These are phyloP conservation scores for Amphirosellinia nigrospora DNA, from an alignment of 495 filamentous ascomycete genomes.

Conservation along the genomic window DNA sequence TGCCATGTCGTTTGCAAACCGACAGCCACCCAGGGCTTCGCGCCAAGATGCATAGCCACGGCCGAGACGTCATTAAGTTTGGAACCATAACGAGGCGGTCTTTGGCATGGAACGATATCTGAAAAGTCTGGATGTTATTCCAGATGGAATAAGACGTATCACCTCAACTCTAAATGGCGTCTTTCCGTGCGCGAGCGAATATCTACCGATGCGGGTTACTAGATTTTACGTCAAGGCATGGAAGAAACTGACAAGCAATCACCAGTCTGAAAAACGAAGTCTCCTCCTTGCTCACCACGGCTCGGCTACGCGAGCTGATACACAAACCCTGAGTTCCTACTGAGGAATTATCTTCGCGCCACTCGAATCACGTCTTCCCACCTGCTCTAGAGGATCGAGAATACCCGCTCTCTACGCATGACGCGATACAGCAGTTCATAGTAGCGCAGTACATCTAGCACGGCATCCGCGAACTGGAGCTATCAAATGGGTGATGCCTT, in stretches of 20 bases:
- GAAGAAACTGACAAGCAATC: neutral
- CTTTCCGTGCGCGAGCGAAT: neutral
- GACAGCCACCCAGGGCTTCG: slow-evolving; percentile 53
- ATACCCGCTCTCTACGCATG: neutral
- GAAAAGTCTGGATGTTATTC: neutral
- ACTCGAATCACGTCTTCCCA: neutral
- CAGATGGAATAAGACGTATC: neutral
- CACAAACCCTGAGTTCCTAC: neutral
- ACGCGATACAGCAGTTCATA: neutral
- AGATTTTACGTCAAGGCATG: neutral
- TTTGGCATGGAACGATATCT: neutral
- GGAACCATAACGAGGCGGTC: neutral
- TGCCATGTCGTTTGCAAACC: slow-evolving; percentile 3
- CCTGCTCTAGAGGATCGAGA: neutral
- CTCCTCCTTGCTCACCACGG: neutral
- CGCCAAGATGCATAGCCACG: slow-evolving; percentile 62
- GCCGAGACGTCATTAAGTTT: slow-evolving; percentile 47
- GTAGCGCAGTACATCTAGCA: neutral
- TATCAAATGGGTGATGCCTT: neutral
- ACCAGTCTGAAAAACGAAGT: neutral
- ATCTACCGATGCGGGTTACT: neutral
- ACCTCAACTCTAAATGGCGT: neutral
- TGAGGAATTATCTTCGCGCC: neutral
- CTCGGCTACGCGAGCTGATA: neutral
- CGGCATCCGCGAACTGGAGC: neutral